Percentiles rank a stretch among this genome's conserved stretches.
phyloP scores from a whole-genome alignment of 1,139 yeast species.

The Pichia sp. region DNA sequence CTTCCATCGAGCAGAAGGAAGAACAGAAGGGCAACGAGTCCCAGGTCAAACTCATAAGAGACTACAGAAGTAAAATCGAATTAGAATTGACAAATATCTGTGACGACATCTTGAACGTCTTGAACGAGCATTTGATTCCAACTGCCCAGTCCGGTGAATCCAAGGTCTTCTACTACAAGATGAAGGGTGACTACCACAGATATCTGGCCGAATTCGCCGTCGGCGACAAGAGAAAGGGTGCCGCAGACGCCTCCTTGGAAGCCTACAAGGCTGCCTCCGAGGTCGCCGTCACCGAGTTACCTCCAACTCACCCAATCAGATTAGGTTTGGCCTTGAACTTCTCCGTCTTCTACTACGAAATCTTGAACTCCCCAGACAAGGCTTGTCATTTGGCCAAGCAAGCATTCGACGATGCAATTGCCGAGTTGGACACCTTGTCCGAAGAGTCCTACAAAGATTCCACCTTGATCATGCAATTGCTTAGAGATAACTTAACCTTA shows the following conservation, averaged over 20 bases:
- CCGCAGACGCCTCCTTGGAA: conserved; percentile 88
- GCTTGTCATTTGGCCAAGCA: conserved; percentile 98
- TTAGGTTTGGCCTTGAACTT: conserved; percentile 96
- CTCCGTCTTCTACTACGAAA: conserved; percentile 97
- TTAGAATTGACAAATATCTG: conserved; percentile 89
- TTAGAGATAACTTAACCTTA: conserved; percentile 95
- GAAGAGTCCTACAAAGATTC: conserved; percentile 99
- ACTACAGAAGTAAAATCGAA: conserved; percentile 93
- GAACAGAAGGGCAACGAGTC: conserved; percentile 90
- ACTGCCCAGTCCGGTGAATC: conserved; percentile 96
- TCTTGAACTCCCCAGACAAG: conserved; percentile 95
- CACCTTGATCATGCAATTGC: conserved; percentile 95
- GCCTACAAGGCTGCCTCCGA: conserved; percentile 95
- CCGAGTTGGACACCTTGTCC: conserved; percentile 94
- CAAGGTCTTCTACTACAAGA: conserved; percentile 96
- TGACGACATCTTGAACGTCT: conserved; percentile 85
- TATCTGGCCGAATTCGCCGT: conserved; percentile 95
- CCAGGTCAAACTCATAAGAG: conserved; percentile 87
- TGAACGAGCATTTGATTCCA: conserved; percentile 86
- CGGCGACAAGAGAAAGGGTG: conserved; percentile 86
- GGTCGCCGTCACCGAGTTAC: conserved; percentile 93
- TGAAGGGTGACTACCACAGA: conserved; percentile 99
- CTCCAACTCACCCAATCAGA: conserved; percentile 98
- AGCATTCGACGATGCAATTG: conserved; percentile 98
- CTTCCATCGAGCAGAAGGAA: conserved; percentile 96